phyloP scores from a whole-genome alignment of 169 alveolate species.

The Plasmodium gonderi region DNA sequence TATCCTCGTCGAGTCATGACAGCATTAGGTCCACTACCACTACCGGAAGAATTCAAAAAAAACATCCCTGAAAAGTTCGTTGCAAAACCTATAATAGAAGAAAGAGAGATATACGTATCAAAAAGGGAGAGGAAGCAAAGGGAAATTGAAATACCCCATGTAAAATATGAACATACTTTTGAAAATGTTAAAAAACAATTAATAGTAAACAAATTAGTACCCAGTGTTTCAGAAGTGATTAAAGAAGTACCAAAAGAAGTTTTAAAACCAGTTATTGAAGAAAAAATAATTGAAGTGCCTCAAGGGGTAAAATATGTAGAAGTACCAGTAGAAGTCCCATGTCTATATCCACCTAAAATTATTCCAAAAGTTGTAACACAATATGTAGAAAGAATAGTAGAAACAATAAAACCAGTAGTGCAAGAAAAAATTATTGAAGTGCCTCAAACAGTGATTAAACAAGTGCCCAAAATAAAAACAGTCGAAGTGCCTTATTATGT shows the following conservation, averaged over 20 bases:
- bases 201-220: slow-evolving; percentile 84
- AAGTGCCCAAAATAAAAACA: slow-evolving; percentile 86
- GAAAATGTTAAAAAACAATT: slow-evolving; percentile 82
- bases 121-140: slow-evolving; percentile 88
- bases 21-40: slow-evolving; percentile 89
- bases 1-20: slow-evolving; percentile 89
- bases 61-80: slow-evolving; percentile 89
- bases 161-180: slow-evolving; percentile 88
- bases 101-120: slow-evolving; percentile 87
- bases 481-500: slow-evolving; percentile 89
- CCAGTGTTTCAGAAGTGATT: slow-evolving; percentile 84
- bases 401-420: slow-evolving; percentile 86
- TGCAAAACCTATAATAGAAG: slow-evolving; percentile 88
- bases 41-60: slow-evolving; percentile 85
- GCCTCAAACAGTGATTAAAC: slow-evolving; percentile 88
- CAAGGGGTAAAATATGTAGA: slow-evolving; percentile 90
- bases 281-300: slow-evolving; percentile 88
- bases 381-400: slow-evolving; percentile 87
- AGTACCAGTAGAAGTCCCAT: slow-evolving; percentile 90
- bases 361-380: slow-evolving; percentile 86
- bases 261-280: slow-evolving; percentile 88
- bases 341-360: slow-evolving; percentile 89
- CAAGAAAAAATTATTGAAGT: slow-evolving; percentile 86
- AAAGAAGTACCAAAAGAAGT: slow-evolving; percentile 86
- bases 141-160: slow-evolving; percentile 88